A percentile compares a stretch with the other conserved stretches of the same genome.
Evolutionary conservation across 2,329 filamentous ascomycete genomes (phyloP).

Genomic region (Oidium heveae): DNA sequence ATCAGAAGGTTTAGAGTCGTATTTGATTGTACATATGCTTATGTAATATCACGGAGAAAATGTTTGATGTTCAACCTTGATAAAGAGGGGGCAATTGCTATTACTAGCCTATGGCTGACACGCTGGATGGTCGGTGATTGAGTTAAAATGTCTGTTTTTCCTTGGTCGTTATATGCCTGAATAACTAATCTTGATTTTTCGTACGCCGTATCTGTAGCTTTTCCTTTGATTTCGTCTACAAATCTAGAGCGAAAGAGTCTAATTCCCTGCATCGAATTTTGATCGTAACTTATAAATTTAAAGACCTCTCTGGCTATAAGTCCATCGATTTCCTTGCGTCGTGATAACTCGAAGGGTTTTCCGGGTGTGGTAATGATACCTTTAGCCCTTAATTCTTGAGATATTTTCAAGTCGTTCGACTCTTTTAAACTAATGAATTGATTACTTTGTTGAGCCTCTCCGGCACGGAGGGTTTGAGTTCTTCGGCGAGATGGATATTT

Average conservation of each 20-base stretch:
- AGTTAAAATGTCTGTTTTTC: slow-evolving; percentile 2
- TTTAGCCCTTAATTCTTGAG: not conserved
- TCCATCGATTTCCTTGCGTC: not conserved
- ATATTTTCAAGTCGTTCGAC: not conserved
- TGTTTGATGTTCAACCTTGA: not conserved
- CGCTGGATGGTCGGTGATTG: slow-evolving; percentile 4
- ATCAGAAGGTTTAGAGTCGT: too few relatives aligned
- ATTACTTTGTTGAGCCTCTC: not conserved
- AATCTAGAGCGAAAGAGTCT: slow-evolving; percentile 3
- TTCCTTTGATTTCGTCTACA: too few relatives aligned
- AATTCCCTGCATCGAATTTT: not conserved
- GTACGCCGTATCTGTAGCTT: slow-evolving; percentile 1
- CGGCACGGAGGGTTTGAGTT: not conserved
- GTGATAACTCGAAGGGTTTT: not conserved
- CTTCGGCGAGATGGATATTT: not conserved
- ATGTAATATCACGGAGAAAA: not conserved
- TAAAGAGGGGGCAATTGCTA: not conserved
- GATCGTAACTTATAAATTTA: not conserved
- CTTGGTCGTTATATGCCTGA: slow-evolving; percentile 3
- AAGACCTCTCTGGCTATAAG: not conserved
- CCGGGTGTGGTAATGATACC: not conserved
- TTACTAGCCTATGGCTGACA: not conserved
- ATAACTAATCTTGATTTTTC: slow-evolving; percentile 4
- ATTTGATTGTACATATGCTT: not conserved
- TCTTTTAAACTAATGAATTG: not conserved